phyloP scores from a whole-genome alignment of 495 filamentous ascomycete genomes.

The Xylaria telfairii region DNA sequence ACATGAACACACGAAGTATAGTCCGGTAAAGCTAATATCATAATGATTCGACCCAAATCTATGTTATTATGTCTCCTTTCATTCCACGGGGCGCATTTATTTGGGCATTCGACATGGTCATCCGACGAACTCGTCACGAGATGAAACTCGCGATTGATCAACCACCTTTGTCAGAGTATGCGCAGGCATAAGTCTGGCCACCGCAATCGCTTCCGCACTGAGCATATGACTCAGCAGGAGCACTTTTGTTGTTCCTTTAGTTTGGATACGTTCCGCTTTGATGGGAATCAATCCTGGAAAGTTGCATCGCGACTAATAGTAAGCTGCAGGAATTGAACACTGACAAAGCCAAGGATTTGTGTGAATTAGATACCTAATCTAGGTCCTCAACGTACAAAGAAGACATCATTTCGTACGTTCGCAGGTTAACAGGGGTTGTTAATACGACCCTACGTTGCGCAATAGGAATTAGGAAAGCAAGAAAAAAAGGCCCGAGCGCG shows the following conservation, averaged over 20 bases:
- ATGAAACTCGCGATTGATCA: constrained; percentile 14
- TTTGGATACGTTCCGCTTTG: background rate
- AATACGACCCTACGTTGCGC: background rate
- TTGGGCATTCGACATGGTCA: background rate
- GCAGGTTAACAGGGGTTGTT: background rate
- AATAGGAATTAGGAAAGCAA: background rate
- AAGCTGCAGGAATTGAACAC: background rate
- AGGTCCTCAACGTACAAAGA: background rate
- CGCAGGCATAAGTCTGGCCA: background rate
- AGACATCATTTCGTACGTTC: background rate
- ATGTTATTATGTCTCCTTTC: background rate
- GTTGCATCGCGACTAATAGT: constrained; percentile 1
- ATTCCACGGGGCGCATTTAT: background rate
- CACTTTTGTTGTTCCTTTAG: background rate
- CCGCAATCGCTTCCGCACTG: background rate
- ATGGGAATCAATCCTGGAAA: background rate
- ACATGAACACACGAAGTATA: background rate
- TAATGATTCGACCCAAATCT: background rate
- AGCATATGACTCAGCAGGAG: constrained; percentile 3
- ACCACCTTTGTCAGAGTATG: background rate
- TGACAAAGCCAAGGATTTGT: background rate
- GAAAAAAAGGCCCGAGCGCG: background rate
- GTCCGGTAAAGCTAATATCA: background rate
- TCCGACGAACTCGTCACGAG: background rate
- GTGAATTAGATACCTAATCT: background rate